Conservation (phyloP, 2,329 filamentous ascomycete species). For the Podosphaera xanthii region DNA sequence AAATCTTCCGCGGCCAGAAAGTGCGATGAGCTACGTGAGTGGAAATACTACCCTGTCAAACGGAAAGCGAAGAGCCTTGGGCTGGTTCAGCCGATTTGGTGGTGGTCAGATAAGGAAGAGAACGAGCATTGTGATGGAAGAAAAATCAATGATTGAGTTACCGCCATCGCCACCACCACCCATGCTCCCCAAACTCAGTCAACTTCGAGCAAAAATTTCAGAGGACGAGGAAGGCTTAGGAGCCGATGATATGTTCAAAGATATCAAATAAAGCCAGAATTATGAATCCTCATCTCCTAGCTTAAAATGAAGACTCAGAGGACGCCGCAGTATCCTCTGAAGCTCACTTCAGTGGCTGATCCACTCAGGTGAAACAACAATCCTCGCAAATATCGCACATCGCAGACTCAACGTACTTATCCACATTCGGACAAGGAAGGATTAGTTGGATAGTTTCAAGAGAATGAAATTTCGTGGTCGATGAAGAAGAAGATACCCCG, state of each 20-base stretch:
- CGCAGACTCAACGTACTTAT: too few relatives aligned
- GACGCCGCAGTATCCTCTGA: too few relatives aligned
- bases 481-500: too few relatives aligned
- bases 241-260: conserved; percentile 17
- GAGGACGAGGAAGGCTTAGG: conserved; percentile 14
- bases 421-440: too few relatives aligned
- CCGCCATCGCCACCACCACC: conserved; percentile 14
- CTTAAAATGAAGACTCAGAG: too few relatives aligned
- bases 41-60: conserved; percentile 5
- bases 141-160: conserved; percentile 5
- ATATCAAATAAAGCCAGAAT: conserved; percentile 13
- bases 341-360: too few relatives aligned
- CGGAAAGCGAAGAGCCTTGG: conserved; percentile 12
- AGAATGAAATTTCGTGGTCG: too few relatives aligned
- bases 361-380: too few relatives aligned
- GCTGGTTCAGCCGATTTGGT: conserved; percentile 12
- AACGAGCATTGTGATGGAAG: conserved; percentile 12
- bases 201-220: conserved; percentile 14
- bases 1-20: conserved; percentile 14
- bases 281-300: not conserved
- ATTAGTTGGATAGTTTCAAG: too few relatives aligned
- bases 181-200: conserved; percentile 15
- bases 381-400: too few relatives aligned
- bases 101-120: conserved; percentile 5
- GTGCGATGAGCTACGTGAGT: conserved; percentile 11